Base-by-base conservation (phyloP, 306 rosid species). In the Vigna hirtella region DNA sequence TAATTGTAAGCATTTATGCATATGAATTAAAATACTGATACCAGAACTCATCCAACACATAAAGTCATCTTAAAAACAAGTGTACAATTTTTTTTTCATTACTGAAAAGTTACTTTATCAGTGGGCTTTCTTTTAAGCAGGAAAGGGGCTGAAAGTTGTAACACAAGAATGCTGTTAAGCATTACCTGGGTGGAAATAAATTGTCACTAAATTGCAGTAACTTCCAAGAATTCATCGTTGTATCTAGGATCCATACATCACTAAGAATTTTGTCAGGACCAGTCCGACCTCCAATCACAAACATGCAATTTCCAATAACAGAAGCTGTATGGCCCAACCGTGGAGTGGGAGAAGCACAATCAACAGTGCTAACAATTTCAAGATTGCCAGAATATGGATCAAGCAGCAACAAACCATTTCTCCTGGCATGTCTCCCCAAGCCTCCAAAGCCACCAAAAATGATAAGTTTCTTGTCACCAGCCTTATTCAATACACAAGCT, bases 371-470 rank as follows among this genome's bases (percentile, higher is more conserved):
- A 59, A 91, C 74, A 11, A 64, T 75, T 56, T 85, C 86, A 79
- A 92, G 83, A 18, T 76, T 72, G 77, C 92, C 93, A 71, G 78
- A 85, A 59, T 43, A 55, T 18, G 92, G 77, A 87, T 91, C 88
- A 71, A 95, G 86, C 70, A 85, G 83, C 77, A 93, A 78, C 63
- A 81, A 81, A 72, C 83, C 87, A 80, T 86, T 90, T 81, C 93
- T 88, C 77, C 98, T 86, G 0, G 87, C 93, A 87, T 92, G 98
- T 72, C 97, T 91, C 38, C 98, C 98, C 66, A 74, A 9, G 67
- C 98, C 98, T 85, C 98, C 98, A 86, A 95, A 95, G 50, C 98
- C 98, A 83, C 98, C 98, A 83, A 86, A 95, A 28, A 89, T 88
- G 18, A 91, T 40, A 43, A 91, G 70, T 82, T 83, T 86, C 42